phyloP scores from a whole-genome alignment of 768 basidiomycete genomes.

The Strobilomyces dryophilus region DNA sequence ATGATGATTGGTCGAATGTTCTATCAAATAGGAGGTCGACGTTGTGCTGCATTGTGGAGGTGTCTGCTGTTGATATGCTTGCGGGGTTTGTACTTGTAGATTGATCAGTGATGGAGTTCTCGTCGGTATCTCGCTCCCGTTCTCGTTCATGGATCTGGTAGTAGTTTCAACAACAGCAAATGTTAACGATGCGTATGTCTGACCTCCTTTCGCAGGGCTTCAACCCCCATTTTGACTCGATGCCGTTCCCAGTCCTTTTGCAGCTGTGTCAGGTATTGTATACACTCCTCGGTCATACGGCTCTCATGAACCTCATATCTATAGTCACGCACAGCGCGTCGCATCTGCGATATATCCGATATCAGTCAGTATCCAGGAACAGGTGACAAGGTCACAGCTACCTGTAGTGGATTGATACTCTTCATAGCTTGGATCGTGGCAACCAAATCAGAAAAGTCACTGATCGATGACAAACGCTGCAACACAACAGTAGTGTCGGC shows the following conservation, averaged over 20 bases:
- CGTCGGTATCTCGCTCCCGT: slow-evolving; percentile 33
- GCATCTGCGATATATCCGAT: slow-evolving; percentile 54
- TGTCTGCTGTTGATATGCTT: slow-evolving; percentile 33
- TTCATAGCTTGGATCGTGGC: slow-evolving; percentile 87
- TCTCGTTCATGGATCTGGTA: slow-evolving; percentile 63
- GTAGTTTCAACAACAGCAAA: slow-evolving; percentile 4
- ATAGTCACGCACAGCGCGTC: slow-evolving; percentile 88
- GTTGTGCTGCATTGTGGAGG: slow-evolving; percentile 41
- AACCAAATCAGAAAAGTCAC: slow-evolving; percentile 83
- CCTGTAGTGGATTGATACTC: slow-evolving; percentile 89
- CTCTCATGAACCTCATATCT: slow-evolving; percentile 92
- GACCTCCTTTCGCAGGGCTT: slow-evolving; percentile 81
- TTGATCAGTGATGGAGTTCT: slow-evolving; percentile 37
- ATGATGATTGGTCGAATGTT: slow-evolving; percentile 56
- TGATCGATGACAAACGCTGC: slow-evolving; percentile 82
- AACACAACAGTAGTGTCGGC: background rate
- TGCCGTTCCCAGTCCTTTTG: slow-evolving; percentile 98
- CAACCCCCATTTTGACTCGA: slow-evolving; percentile 81
- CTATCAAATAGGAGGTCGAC: slow-evolving; percentile 84
- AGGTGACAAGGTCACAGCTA: slow-evolving; percentile 23
- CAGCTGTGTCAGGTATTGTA: slow-evolving; percentile 88
- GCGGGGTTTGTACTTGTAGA: slow-evolving; percentile 29
- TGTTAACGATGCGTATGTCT: background rate
- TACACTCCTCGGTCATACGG: slow-evolving; percentile 92
- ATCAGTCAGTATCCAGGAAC: background rate